Conservation (phyloP, 257 asterid genomes). For the Lantana camara region DNA sequence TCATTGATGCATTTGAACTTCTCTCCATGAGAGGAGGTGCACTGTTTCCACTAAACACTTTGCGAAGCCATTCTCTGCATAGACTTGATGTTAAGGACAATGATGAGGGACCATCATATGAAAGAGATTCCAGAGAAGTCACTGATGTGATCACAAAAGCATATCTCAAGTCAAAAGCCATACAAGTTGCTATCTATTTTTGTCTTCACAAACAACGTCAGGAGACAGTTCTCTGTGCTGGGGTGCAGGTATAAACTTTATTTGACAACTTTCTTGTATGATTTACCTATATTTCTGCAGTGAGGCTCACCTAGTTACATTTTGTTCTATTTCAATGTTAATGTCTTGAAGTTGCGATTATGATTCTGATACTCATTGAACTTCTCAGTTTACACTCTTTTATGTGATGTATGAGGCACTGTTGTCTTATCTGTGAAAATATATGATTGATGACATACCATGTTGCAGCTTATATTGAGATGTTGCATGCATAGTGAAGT, state of each 20-base stretch:
- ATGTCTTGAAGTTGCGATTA: conserved; percentile 1
- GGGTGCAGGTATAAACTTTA: conserved; percentile 63
- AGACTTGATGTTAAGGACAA: conserved; percentile 53
- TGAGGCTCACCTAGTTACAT: background rate
- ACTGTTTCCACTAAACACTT: conserved; percentile 66
- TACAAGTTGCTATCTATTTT: conserved; percentile 81
- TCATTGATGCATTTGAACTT: conserved; percentile 75
- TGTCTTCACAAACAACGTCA: conserved; percentile 92
- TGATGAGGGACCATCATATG: conserved; percentile 47
- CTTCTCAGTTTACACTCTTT: conserved; percentile 19
- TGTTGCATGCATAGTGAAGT: conserved; percentile 72
- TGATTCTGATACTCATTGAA: background rate
- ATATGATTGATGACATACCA: conserved; percentile 10
- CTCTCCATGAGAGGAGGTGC: conserved; percentile 48
- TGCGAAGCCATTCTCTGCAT: conserved; percentile 52
- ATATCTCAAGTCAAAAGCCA: conserved; percentile 80
- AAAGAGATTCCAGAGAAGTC: conserved; percentile 51
- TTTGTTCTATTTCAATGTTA: too few relatives aligned
- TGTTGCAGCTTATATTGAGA: conserved; percentile 56
- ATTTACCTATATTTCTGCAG: background rate
- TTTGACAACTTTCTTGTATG: conserved; percentile 32
- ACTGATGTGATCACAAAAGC: conserved; percentile 68
- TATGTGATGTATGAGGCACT: background rate
- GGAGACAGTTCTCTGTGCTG: conserved; percentile 71
- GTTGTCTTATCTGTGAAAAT: conserved; percentile 16